Evolutionary conservation across 177 flowering plant species (phyloP), one percentile per base, ranked within the genome.

Genomic region (Vitis hybrid): DNA sequence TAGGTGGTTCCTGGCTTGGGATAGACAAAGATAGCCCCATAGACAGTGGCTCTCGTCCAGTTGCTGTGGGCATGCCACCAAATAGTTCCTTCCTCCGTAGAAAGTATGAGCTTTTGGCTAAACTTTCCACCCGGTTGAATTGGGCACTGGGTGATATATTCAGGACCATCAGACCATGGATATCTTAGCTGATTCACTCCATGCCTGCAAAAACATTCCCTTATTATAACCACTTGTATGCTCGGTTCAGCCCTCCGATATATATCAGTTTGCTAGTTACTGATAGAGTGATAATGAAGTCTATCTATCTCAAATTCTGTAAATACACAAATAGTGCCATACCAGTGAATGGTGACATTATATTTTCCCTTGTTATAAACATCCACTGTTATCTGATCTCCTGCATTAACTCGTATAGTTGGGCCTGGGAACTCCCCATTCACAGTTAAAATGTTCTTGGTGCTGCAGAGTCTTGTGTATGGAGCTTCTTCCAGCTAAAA

Each of bases 381-480:
- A 12, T 64, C 52, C 12, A 77, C 62, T 2, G 20, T 4, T 13
- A 77, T 16, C 12, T 4, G 65, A n/a, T 77, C 79, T 10, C 76
- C 76, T 60, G 18, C 65, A 39, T 68, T 70, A 33, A 64, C 67
- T 5, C 39, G 11, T 49, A 73, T 26, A 1, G 76, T 62, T 59
- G 79, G 79, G 33, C 79, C 76, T 14, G 79, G 79, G 60, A 73
- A 77, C 29, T 51, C 2, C 19, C 79, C 79, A 60, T 77, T 77
- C 22, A 77, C 74, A 1, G 79, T 77, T 70, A 77, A 67, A 3
- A 77, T 77, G 2, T 70, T 18, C 66, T 72, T 72, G 2, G 65
- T 66, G 56, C 51, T 52, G 20, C 75, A 72, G 9, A 72, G 60
- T 59, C 74, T 49, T 1, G 79, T 77, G 62, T 62, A 72, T 1